Evolutionary conservation across 345 rosid species (phyloP).

Genomic region (Camelina sativa): DNA sequence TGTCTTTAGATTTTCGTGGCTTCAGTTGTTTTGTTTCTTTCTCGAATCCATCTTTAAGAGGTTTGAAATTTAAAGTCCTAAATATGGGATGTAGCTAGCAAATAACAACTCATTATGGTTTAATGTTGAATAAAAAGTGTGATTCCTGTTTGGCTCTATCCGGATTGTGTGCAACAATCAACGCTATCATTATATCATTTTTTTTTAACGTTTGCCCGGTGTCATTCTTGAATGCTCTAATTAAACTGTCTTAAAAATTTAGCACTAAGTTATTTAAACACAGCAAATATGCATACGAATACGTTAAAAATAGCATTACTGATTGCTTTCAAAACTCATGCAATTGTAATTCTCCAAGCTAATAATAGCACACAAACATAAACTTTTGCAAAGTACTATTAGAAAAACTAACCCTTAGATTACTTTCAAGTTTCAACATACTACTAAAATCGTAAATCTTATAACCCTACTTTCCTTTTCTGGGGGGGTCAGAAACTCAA

Average conservation of each 20-base stretch:
- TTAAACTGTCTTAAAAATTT: background rate
- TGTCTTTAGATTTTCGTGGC: conserved; percentile 40
- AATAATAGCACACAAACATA: background rate
- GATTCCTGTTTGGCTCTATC: conserved; percentile 31
- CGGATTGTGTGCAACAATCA: conserved; percentile 33
- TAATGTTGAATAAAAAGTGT: conserved; percentile 29
- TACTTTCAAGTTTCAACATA: background rate
- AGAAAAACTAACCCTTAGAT: background rate
- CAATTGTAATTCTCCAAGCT: background rate
- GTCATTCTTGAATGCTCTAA: background rate
- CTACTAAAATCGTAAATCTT: background rate
- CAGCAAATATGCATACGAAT: too few relatives aligned
- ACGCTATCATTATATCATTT: background rate
- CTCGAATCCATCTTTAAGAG: conserved; percentile 15
- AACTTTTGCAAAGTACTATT: background rate
- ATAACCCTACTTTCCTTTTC: background rate
- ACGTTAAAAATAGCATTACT: too few relatives aligned
- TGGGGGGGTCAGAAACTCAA: background rate
- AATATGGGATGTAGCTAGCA: conserved; percentile 10
- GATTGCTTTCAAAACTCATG: background rate
- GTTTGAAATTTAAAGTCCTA: conserved; percentile 2
- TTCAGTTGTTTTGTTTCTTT: conserved; percentile 37
- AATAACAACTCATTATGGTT: conserved; percentile 26
- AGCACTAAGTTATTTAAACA: background rate
- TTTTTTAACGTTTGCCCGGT: background rate